These are phyloP conservation scores for Tolypocladium guangdongense DNA, from an alignment of 2,329 filamentous ascomycete species.

Conservation along the genomic window DNA sequence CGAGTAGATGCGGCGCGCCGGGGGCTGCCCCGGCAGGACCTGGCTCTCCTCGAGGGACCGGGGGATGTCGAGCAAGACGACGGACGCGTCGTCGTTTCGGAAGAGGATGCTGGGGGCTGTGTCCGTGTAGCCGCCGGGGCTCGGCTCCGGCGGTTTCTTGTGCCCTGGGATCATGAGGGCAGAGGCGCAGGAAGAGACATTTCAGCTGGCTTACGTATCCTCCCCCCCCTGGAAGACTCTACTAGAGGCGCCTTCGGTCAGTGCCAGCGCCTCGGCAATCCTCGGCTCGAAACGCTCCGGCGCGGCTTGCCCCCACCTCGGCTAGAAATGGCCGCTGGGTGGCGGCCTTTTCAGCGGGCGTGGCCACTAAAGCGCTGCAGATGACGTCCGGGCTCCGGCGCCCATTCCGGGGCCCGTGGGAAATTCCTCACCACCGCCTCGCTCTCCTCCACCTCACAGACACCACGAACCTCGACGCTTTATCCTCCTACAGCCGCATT, in stretches of 20 bases:
- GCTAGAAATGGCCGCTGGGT: too few species aligned
- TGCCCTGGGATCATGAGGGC: background rate
- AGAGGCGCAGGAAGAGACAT: background rate
- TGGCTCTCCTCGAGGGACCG: slow-evolving; percentile 59
- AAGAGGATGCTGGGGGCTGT: slow-evolving; percentile 19
- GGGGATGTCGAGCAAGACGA: slow-evolving; percentile 58
- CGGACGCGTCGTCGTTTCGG: slow-evolving; percentile 23
- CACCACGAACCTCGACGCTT: background rate
- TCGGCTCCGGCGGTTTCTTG: background rate
- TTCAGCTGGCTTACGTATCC: background rate
- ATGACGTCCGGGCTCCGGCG: slow-evolving; percentile 8
- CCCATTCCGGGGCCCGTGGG: slow-evolving; percentile 1
- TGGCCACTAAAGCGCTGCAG: slow-evolving; percentile 4
- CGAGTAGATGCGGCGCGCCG: slow-evolving; percentile 33
- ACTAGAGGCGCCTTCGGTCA: background rate
- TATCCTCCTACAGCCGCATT: background rate
- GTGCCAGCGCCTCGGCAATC: slow-evolving; percentile 5
- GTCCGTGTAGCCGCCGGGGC: background rate
- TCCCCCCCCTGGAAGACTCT: background rate
- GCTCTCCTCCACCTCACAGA: background rate
- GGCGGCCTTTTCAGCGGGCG: slow-evolving; percentile 1
- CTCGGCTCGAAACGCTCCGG: slow-evolving; percentile 5
- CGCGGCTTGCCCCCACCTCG: background rate
- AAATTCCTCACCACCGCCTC: background rate
- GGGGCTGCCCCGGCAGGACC: slow-evolving; percentile 26